These are phyloP conservation scores for Helotiales sp. DNA, from an alignment of 2,329 filamentous ascomycete genomes.

Conservation along the genomic window DNA sequence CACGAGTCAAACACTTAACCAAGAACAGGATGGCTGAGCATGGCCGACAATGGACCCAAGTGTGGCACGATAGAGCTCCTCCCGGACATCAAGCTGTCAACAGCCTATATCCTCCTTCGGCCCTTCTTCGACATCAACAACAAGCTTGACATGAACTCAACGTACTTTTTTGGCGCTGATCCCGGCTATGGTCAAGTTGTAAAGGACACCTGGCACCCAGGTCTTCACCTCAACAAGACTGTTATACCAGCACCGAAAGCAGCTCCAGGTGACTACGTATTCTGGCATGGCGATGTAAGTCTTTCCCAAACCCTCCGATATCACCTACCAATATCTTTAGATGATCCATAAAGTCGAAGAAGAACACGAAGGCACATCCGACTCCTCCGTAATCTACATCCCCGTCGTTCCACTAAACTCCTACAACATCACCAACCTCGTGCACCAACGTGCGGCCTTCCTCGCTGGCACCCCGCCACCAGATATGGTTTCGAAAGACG, in stretches of 20 bases:
- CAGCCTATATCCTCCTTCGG: conserved; percentile 10
- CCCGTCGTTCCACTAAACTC: conserved; percentile 75
- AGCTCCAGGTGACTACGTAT: conserved; percentile 10
- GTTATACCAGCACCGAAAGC: conserved; percentile 9
- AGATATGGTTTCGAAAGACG: conserved; percentile 69
- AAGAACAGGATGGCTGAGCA: conserved; percentile 8
- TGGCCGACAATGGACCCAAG: conserved; percentile 10
- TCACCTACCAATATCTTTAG: background rate
- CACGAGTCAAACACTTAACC: background rate
- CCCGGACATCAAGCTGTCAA: conserved; percentile 11
- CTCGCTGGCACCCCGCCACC: conserved; percentile 63
- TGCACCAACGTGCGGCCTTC: conserved; percentile 69
- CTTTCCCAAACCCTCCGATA: too few species aligned
- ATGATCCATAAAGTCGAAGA: conserved; percentile 14
- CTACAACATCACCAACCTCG: conserved; percentile 69
- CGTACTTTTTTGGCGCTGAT: conserved; percentile 13
- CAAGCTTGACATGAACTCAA: conserved; percentile 12
- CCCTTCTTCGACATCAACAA: conserved; percentile 10
- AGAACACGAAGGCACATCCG: conserved; percentile 5
- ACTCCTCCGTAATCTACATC: conserved; percentile 13
- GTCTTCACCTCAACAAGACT: conserved; percentile 4
- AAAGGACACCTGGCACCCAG: conserved; percentile 9
- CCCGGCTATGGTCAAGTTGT: conserved; percentile 12
- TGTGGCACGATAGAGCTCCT: conserved; percentile 8
- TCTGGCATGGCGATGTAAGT: conserved; percentile 14